Evolutionary conservation across 2,329 filamentous ascomycete genomes (phyloP).

Genomic region (Calonectria naviculata): DNA sequence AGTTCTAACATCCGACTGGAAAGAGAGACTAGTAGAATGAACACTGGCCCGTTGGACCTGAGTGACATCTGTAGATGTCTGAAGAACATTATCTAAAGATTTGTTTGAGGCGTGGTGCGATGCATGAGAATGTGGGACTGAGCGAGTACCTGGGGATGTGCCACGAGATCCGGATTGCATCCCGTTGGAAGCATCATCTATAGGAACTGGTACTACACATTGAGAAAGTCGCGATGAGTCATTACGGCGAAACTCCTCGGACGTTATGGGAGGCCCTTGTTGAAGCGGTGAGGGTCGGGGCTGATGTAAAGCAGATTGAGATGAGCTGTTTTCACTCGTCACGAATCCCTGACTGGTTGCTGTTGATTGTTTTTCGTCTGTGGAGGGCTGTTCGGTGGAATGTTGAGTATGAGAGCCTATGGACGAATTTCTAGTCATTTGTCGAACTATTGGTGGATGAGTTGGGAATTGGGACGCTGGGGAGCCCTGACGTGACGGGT

Average conservation of each 20-base stretch:
- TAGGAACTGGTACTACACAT: constrained; percentile 16
- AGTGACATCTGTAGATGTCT: constrained; percentile 15
- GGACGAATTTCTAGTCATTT: constrained; percentile 27
- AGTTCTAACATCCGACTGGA: constrained; percentile 20
- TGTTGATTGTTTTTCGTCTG: constrained; percentile 16
- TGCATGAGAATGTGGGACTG: constrained; percentile 26
- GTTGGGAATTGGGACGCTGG: background rate
- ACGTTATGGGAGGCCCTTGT: constrained; percentile 13
- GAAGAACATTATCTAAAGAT: constrained; percentile 34
- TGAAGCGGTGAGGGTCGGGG: constrained; percentile 18
- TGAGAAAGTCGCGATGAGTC: constrained; percentile 27
- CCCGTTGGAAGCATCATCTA: constrained; percentile 18
- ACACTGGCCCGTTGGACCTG: constrained; percentile 26
- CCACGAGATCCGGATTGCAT: constrained; percentile 31
- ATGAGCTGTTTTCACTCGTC: background rate
- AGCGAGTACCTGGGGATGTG: constrained; percentile 24
- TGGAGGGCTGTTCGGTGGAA: constrained; percentile 22
- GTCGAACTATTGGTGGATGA: constrained; percentile 27
- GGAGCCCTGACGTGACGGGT: constrained; percentile 11
- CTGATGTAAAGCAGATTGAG: constrained; percentile 12
- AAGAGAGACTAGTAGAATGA: constrained; percentile 30
- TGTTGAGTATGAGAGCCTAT: constrained; percentile 28
- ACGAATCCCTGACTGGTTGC: constrained; percentile 2
- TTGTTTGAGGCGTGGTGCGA: constrained; percentile 32
- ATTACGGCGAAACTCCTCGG: constrained; percentile 1